Percentiles rank a stretch among this genome's conserved stretches.
Conservation (phyloP, 148 eudicot genomes). For the Talinum fruticosum region DNA sequence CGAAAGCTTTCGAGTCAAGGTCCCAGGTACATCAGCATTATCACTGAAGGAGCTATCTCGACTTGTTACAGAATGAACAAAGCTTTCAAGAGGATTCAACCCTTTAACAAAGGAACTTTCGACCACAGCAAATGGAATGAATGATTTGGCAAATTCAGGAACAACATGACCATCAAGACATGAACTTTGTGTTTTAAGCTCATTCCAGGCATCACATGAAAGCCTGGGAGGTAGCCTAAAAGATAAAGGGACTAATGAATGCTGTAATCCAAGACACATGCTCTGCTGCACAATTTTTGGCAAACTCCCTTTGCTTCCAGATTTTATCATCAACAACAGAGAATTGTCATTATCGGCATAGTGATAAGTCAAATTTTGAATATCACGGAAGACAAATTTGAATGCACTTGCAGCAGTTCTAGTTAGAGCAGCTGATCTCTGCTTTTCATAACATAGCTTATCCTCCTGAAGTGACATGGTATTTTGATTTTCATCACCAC, state of each 20-base stretch:
- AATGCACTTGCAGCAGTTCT: constrained; percentile 64
- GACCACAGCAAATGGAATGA: constrained; percentile 67
- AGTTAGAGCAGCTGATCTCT: constrained; percentile 65
- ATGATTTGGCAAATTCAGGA: constrained; percentile 37
- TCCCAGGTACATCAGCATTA: constrained; percentile 89
- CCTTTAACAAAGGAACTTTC: constrained; percentile 62
- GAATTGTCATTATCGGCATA: constrained; percentile 54
- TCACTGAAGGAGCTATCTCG: constrained; percentile 88
- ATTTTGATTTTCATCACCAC: constrained; percentile 36
- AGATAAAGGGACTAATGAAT: constrained; percentile 61
- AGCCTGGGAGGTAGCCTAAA: constrained; percentile 67
- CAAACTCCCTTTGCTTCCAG: constrained; percentile 86
- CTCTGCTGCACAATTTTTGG: constrained; percentile 73
- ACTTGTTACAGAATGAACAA: constrained; percentile 70
- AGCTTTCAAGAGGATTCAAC: constrained; percentile 78
- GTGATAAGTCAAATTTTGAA: constrained; percentile 66
- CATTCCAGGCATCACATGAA: constrained; percentile 75
- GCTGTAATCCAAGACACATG: constrained; percentile 86
- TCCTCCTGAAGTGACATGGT: constrained; percentile 33
- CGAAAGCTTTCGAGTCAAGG: constrained; percentile 58
- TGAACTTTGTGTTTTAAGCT: constrained; percentile 38
- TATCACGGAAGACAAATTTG: constrained; percentile 58
- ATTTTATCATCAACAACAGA: constrained; percentile 66
- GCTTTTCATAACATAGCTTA: constrained; percentile 47
- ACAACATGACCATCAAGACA: constrained; percentile 7